Percentiles rank a stretch among this genome's conserved stretches.
phyloP scores from a whole-genome alignment of 108 stramenopile species.

The Schizochytrium sp. region DNA sequence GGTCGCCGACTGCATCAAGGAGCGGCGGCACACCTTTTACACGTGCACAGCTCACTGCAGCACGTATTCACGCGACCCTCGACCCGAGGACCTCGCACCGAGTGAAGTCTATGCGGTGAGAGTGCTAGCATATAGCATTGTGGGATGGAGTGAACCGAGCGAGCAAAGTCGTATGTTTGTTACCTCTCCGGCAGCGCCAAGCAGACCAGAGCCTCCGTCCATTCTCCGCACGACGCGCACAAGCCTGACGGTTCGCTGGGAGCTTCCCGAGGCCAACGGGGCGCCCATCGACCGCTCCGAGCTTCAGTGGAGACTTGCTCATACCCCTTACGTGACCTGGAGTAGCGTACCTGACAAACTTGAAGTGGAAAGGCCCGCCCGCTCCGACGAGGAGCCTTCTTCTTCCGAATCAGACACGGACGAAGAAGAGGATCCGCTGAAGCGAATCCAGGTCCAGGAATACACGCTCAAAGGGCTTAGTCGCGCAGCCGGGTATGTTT shows the following conservation, averaged over 20 bases:
- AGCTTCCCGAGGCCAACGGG: neutral
- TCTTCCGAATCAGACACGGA: constrained; percentile 10
- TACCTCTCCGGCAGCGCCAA: neutral
- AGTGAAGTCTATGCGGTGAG: neutral
- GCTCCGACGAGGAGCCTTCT: neutral
- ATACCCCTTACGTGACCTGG: neutral
- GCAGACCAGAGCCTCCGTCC: neutral
- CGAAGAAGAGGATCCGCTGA: neutral
- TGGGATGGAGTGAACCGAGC: neutral
- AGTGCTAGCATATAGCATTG: neutral
- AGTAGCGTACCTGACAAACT: neutral
- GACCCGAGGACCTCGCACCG: neutral
- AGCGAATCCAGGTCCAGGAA: neutral
- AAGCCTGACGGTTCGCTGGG: neutral
- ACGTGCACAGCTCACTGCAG: neutral
- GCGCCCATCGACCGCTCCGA: constrained; percentile 10
- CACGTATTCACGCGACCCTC: neutral
- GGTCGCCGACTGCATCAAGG: neutral
- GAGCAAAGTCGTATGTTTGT: neutral
- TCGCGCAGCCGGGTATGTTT: neutral
- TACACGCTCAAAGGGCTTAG: neutral
- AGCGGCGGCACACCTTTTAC: neutral
- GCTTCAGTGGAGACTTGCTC: neutral
- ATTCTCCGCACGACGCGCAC: neutral
- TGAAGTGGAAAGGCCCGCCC: neutral